Evolutionary conservation across 2,329 filamentous ascomycete genomes (phyloP), one percentile per base, ranked within the genome.

Genomic region (Microdochium paspali): DNA sequence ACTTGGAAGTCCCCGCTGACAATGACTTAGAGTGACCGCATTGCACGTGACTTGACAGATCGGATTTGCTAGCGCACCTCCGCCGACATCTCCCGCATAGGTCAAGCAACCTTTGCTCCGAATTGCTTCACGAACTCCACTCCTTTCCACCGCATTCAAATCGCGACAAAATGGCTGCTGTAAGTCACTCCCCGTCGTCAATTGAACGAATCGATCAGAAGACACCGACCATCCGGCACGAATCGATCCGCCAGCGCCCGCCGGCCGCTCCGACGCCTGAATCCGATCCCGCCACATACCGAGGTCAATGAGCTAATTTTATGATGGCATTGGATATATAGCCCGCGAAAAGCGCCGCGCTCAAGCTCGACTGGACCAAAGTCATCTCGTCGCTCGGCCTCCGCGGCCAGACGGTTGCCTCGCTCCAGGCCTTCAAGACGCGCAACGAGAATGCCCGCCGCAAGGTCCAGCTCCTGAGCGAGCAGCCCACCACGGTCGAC

Each of bases 311-410:
- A 77, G 74, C 76, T 79, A 77, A 79, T 77, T 77, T 73, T 56
- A 58, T 51, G 56, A 54, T 48, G 56, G 51, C 47, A 45, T 42
- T 48, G 35, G 18, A 40, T 21, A n/a, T 40, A 20, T 40, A 40
- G 35, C 50, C 52, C 69, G 70, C 97, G 91, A 87, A 90, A 81
- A 95, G 89, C 82, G 90, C 91, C 79, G 90, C 91, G 73, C 82
- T 94, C 74, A 98, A 97, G 83, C 82, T 98, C 80, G 93, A 98
- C 84, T 98, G 93, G 93, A 82, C 82, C 75, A 93, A 94, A 77
- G 82, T 98, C 66, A 85, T 85, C 73, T 82, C 80, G 73, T 94
- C 91, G 66, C 90, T 98, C 64, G 91, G 91, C 70, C 89, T 98
- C 70, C 88, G 88, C 71, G 93, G 93, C 69, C 87, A 90, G 76